Evolutionary conservation across 2,329 filamentous ascomycete species (phyloP).

Genomic region (Epichloe coenophiala): DNA sequence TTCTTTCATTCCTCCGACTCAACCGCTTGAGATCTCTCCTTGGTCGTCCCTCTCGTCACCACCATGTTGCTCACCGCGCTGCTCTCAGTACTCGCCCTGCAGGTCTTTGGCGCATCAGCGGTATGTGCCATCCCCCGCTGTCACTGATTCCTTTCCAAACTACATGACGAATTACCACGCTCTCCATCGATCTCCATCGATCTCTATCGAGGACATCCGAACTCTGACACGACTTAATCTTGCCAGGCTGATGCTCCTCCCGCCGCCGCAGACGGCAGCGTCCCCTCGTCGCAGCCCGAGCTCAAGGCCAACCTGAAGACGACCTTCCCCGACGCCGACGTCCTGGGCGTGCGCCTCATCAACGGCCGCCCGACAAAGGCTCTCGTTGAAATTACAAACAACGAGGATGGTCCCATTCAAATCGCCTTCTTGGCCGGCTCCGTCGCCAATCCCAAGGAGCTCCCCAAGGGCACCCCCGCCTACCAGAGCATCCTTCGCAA

Average conservation of each 20-base stretch:
- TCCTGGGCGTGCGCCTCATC: slow-evolving; percentile 90
- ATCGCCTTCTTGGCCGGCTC: slow-evolving; percentile 66
- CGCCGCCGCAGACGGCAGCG: slow-evolving; percentile 1
- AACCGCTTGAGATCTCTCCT: not conserved
- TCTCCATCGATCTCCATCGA: too few species aligned
- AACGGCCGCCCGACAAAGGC: slow-evolving; percentile 81
- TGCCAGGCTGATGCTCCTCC: slow-evolving; percentile 6
- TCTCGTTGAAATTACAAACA: slow-evolving; percentile 70
- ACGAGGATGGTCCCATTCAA: slow-evolving; percentile 62
- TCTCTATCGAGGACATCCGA: too few species aligned
- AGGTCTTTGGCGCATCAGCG: slow-evolving; percentile 4
- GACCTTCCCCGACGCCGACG: slow-evolving; percentile 56
- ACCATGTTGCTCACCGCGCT: slow-evolving; percentile 6
- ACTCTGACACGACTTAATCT: not conserved
- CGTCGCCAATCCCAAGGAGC: slow-evolving; percentile 45
- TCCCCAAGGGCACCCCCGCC: slow-evolving; percentile 30
- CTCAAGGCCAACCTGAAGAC: slow-evolving; percentile 45
- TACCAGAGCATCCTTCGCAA: slow-evolving; percentile 60
- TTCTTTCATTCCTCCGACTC: not conserved
- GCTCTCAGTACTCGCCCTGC: slow-evolving; percentile 5
- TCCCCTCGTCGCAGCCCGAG: slow-evolving; percentile 1
- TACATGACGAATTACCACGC: too few species aligned
- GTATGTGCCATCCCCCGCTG: not conserved
- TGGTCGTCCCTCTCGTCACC: not conserved
- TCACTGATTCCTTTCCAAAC: not conserved